phyloP scores from a whole-genome alignment of 768 basidiomycete genomes.

The Pleurotus citrinopileatus region DNA sequence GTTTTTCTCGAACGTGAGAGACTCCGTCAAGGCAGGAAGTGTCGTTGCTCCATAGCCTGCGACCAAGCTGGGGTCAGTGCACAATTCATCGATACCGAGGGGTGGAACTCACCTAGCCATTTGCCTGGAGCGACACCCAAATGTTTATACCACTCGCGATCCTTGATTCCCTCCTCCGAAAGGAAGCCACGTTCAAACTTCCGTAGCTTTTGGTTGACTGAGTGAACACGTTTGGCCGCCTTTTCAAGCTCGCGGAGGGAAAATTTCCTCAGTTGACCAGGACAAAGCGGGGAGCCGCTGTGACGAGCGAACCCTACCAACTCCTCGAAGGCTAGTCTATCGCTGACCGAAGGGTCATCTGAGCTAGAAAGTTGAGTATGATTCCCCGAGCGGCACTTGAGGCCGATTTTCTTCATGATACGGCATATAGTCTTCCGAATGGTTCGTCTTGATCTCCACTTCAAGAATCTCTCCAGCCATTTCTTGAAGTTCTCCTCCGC shows the following conservation, averaged over 20 bases:
- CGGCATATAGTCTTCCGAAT: conserved; percentile 30
- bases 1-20: conserved; percentile 69
- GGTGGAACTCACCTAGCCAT: conserved; percentile 58
- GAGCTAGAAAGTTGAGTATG: conserved; percentile 1
- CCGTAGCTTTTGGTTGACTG: conserved; percentile 63
- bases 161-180: conserved; percentile 70
- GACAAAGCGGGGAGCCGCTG: background rate
- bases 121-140: conserved; percentile 86
- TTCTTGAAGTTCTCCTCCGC: conserved; percentile 37
- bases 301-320: background rate
- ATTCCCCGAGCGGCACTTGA: conserved; percentile 21
- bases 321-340: conserved; percentile 1
- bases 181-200: conserved; percentile 82
- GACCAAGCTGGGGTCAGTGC: background rate
- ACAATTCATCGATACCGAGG: background rate
- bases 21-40: conserved; percentile 76
- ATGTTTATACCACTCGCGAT: conserved; percentile 85
- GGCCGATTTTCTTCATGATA: conserved; percentile 29
- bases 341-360: background rate
- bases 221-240: conserved; percentile 56
- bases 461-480: conserved; percentile 32
- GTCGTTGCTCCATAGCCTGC: conserved; percentile 84
- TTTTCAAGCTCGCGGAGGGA: conserved; percentile 46
- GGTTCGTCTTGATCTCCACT: conserved; percentile 22
- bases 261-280: conserved; percentile 13